Evolutionary conservation across 1,284 basidiomycete species (phyloP).

Genomic region (Gomphus bonarii): DNA sequence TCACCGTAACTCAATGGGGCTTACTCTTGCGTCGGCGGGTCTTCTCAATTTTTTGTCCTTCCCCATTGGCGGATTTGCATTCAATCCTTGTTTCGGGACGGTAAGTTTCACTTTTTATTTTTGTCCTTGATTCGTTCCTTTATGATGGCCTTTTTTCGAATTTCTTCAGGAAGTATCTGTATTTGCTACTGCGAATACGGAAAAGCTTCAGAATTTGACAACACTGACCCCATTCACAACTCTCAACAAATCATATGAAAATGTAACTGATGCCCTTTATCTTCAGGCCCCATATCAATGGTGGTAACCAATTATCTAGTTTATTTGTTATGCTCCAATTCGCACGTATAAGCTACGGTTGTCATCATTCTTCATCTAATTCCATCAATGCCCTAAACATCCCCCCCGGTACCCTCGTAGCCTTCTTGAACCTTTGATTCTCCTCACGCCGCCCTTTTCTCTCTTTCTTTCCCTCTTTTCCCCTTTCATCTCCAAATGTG

Average conservation of each 20-base stretch:
- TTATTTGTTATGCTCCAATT: neutral
- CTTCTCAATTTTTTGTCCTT: constrained; percentile 35
- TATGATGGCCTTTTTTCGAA: constrained; percentile 63
- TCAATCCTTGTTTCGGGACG: constrained; percentile 7
- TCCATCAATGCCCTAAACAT: constrained; percentile 22
- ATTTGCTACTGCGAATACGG: constrained; percentile 26
- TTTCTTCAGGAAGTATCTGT: constrained; percentile 84
- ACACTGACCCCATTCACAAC: constrained; percentile 11
- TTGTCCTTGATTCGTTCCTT: constrained; percentile 18
- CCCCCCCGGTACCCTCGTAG: constrained; percentile 5
- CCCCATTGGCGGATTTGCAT: constrained; percentile 2
- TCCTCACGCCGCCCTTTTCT: constrained; percentile 25
- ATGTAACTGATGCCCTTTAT: too few species aligned
- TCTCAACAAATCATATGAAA: neutral
- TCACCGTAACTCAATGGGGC: constrained; percentile 69
- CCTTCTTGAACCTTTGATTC: constrained; percentile 13
- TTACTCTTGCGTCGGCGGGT: constrained; percentile 65
- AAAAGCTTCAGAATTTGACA: constrained; percentile 72
- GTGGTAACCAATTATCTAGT: neutral
- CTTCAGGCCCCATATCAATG: too few species aligned
- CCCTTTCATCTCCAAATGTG: constrained; percentile 31
- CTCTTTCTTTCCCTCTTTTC: constrained; percentile 30
- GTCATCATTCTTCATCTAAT: constrained; percentile 14
- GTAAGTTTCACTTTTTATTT: constrained; percentile 23
- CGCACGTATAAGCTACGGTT: neutral